Evolutionary conservation across 1,139 yeast genomes (phyloP).

Genomic region (Yamadazyma taylorii): DNA sequence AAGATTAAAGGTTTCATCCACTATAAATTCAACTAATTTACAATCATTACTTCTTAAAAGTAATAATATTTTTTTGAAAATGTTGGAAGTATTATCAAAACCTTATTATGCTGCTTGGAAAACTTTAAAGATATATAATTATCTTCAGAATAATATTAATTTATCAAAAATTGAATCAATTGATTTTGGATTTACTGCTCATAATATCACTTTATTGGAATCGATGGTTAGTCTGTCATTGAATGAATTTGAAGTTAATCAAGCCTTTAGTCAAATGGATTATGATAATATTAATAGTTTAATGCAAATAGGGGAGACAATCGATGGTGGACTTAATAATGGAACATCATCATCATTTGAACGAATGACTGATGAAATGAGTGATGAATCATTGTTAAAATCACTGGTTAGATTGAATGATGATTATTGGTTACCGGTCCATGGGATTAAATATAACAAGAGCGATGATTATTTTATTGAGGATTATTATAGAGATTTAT

Average conservation of each 20-base stretch:
- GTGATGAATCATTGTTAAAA: not conserved
- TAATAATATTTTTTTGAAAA: slow-evolving; percentile 4
- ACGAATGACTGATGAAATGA: no score
- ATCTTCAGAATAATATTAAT: slow-evolving; percentile 3
- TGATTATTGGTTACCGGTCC: slow-evolving; percentile 4
- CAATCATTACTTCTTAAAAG: slow-evolving; percentile 5
- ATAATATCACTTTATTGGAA: slow-evolving; percentile 4
- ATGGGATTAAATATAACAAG: slow-evolving; percentile 1
- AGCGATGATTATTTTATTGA: slow-evolving; percentile 3
- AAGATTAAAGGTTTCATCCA: slow-evolving; percentile 2
- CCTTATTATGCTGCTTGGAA: slow-evolving; percentile 6
- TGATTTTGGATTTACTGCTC: slow-evolving; percentile 8
- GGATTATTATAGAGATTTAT: slow-evolving; percentile 4
- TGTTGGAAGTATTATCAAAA: slow-evolving; percentile 1
- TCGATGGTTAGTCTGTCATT: slow-evolving; percentile 2
- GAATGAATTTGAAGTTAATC: slow-evolving; percentile 10
- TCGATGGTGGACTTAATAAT: no score
- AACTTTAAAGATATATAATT: slow-evolving; percentile 1
- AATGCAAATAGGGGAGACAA: not conserved
- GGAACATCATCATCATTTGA: no score
- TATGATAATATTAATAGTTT: not conserved
- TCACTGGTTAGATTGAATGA: not conserved
- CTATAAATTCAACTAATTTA: not conserved
- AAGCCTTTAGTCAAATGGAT: slow-evolving; percentile 4
- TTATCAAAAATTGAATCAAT: not conserved